Percentiles rank a stretch among this genome's conserved stretches.
phyloP scores from a whole-genome alignment of 2,329 filamentous ascomycete genomes.

The Ophiocordyceps australis region DNA sequence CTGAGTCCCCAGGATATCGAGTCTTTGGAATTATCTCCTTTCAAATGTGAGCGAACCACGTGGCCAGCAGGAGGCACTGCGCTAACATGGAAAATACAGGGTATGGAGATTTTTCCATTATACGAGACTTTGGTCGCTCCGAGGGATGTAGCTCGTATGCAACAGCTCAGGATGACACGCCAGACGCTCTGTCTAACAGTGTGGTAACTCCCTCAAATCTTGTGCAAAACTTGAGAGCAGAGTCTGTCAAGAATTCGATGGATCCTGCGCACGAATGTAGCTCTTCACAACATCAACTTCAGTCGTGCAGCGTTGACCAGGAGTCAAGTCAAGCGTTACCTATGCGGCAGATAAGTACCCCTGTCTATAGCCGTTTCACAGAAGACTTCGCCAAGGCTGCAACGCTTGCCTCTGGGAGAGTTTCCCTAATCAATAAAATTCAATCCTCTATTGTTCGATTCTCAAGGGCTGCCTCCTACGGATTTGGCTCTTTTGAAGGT shows the following conservation, averaged over 20 bases:
- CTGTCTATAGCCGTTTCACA: constrained; percentile 18
- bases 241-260: constrained; percentile 3
- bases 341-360: too few species aligned
- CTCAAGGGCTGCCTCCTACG: constrained; percentile 6
- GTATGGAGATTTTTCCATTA: constrained; percentile 5
- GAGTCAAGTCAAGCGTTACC: constrained; percentile 8
- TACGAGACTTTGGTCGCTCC: constrained; percentile 5
- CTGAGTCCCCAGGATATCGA: constrained; percentile 14
- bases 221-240: background rate
- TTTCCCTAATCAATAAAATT: constrained; percentile 16
- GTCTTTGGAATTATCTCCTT: constrained; percentile 15
- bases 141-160: constrained; percentile 9
- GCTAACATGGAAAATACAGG: constrained; percentile 4
- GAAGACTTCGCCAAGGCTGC: constrained; percentile 14
- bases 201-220: background rate
- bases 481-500: constrained; percentile 1
- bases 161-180: constrained; percentile 7
- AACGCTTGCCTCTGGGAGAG: constrained; percentile 3
- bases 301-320: constrained; percentile 18
- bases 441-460: constrained; percentile 14
- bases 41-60: constrained; percentile 9
- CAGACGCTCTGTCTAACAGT: background rate
- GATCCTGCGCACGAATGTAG: constrained; percentile 17
- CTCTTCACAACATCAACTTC: constrained; percentile 17
- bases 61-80: background rate